Evolutionary conservation across 331 rosid genomes (phyloP), one percentile per base, ranked within the genome.

Genomic region (Stylosanthes scabra): DNA sequence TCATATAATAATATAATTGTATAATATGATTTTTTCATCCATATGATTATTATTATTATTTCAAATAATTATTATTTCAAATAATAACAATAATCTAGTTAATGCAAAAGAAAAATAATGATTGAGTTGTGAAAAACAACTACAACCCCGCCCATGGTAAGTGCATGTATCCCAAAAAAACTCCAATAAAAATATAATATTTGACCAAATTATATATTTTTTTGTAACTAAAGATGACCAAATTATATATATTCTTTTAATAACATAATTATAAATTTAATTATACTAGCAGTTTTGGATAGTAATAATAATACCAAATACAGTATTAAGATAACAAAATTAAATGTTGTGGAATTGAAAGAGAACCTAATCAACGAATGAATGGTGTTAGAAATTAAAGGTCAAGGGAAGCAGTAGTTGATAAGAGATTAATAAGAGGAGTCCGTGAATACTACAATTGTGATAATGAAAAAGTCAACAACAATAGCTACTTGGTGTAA

Each of bases 401-500:
- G 55, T 13, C 55, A 49, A 49, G 12, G 55, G 15, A 49, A 13
- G 8, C 1, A 12, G 55, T 13, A 20, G 25, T 20, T 20, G 25
- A 20, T 20, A 20, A 20, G 25, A 20, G 25, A 20, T 20, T 20
- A 6, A 49, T 31, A 6, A 49, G 55, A 13, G 14, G n/a, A 15
- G 55, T 49, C 55, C 6, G 55, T 13, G 55, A 13, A 49, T 10
- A 49, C 55, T 1, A 49, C 7, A 49, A 49, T 65, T 65, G 42
- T 45, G n/a, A 65, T 5, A 0, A 27, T 9, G n/a, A 66, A 34
- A 28, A 67, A 12, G 72, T 67, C 72, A 67, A 67, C 14, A 29
- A 67, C 46, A 29, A 59, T 31, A 34, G 46, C 60, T 29, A 67
- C 60, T 29, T 13, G 71, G 7, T 13, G 71, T 14, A 9, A 25